Evolutionary conservation across 164 flowering plant genomes (phyloP).

Genomic region (Stephania yunnanensis): DNA sequence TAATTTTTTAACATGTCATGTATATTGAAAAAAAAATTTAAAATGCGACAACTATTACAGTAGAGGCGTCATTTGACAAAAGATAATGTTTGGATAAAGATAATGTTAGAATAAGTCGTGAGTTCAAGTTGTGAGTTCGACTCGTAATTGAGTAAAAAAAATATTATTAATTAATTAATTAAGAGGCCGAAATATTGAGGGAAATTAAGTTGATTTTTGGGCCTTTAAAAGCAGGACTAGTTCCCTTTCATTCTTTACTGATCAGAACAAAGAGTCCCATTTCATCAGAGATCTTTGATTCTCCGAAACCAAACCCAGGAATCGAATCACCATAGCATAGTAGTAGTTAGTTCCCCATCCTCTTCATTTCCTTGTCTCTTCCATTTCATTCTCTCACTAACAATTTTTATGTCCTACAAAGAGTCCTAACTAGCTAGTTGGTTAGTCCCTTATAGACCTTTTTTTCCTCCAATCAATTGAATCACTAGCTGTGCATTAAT

Average conservation of each 20-base stretch:
- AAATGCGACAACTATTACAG: too few relatives aligned
- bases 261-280: slow-evolving; percentile 29
- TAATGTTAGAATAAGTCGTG: too few relatives aligned
- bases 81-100: too few relatives aligned
- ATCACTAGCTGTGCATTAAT: background rate
- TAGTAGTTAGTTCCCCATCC: background rate
- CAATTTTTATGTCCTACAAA: slow-evolving; percentile 4
- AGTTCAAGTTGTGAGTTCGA: too few relatives aligned
- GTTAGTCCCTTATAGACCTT: background rate
- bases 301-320: slow-evolving; percentile 22
- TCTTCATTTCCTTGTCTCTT: background rate
- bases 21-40: too few relatives aligned
- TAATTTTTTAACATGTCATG: too few relatives aligned
- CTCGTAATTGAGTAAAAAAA: too few relatives aligned
- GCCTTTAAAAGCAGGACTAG: slow-evolving; percentile 23
- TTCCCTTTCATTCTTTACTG: slow-evolving; percentile 14
- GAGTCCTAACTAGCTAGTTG: too few relatives aligned
- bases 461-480: background rate
- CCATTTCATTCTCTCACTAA: background rate
- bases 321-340: slow-evolving; percentile 27
- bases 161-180: too few relatives aligned
- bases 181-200: background rate
- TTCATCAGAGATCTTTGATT: slow-evolving; percentile 23
- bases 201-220: background rate
- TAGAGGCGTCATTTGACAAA: too few relatives aligned